These are phyloP conservation scores for Emericellopsis atlantica DNA, from an alignment of 2,329 filamentous ascomycete species.

Conservation along the genomic window DNA sequence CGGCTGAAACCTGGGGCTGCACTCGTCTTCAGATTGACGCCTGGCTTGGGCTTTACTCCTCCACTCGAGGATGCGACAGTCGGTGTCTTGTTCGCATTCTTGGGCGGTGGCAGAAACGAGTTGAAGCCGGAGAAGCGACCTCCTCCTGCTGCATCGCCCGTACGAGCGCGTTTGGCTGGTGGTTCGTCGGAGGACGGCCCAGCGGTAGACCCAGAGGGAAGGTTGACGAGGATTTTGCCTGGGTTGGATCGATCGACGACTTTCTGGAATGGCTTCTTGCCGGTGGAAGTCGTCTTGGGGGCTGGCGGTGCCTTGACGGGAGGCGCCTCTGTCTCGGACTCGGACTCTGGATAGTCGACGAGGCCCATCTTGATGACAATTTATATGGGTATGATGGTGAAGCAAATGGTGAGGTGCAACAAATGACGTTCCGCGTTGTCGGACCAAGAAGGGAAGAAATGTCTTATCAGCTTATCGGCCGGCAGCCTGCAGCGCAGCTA, in stretches of 20 bases:
- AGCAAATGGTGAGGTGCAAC: too few relatives aligned
- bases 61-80: constrained; percentile 9
- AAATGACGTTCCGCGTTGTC: too few relatives aligned
- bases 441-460: neutral
- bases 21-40: constrained; percentile 67
- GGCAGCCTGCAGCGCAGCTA: neutral
- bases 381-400: too few relatives aligned
- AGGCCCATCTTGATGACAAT: constrained; percentile 52
- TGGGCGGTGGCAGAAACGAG: constrained; percentile 75
- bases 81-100: constrained; percentile 32
- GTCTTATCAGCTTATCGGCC: neutral
- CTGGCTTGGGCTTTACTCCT: constrained; percentile 14
- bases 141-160: constrained; percentile 22
- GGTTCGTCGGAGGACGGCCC: constrained; percentile 17
- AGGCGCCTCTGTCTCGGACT: constrained; percentile 36
- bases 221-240: constrained; percentile 71
- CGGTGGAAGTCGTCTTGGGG: constrained; percentile 7
- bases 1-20: constrained; percentile 72
- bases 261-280: constrained; percentile 60
- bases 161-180: constrained; percentile 59
- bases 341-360: constrained; percentile 77
- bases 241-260: constrained; percentile 71
- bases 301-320: constrained; percentile 17
- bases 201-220: constrained; percentile 38
- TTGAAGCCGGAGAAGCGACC: constrained; percentile 73